A percentile compares a stretch with the other conserved stretches of the same genome.
Conservation (phyloP, 352 stramenopile genomes). For the Phytophthora idaei region DNA sequence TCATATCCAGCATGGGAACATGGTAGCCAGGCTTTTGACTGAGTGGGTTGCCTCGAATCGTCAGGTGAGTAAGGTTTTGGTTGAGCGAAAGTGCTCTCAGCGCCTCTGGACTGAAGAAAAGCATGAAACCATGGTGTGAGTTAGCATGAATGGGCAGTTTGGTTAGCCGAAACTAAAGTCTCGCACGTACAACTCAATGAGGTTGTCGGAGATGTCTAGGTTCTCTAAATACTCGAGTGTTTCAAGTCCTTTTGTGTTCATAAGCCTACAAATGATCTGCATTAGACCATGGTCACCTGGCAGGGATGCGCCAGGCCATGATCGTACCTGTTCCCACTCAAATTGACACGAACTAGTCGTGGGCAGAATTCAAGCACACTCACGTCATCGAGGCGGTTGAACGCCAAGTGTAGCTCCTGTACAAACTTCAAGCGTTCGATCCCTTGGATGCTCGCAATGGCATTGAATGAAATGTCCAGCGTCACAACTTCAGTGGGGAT, state of each 20-base stretch:
- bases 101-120: constrained; percentile 53
- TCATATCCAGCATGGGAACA: constrained; percentile 74
- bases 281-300: neutral
- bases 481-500: constrained; percentile 52
- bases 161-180: neutral
- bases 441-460: constrained; percentile 45
- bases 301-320: neutral
- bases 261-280: constrained; percentile 35
- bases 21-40: constrained; percentile 65
- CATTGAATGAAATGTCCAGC: constrained; percentile 78
- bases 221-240: constrained; percentile 62
- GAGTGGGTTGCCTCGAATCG: constrained; percentile 70
- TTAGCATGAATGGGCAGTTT: neutral
- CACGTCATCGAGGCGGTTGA: constrained; percentile 66
- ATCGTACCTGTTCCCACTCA: constrained; percentile 73
- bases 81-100: constrained; percentile 70
- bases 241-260: constrained; percentile 72
- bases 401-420: constrained; percentile 73
- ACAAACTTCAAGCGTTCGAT: constrained; percentile 71
- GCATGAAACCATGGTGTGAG: neutral
- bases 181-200: constrained; percentile 70
- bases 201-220: constrained; percentile 75
- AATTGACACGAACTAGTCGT: constrained; percentile 59
- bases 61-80: constrained; percentile 70
- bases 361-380: constrained; percentile 72